A percentile compares a stretch with the other conserved stretches of the same genome.
phyloP scores from a whole-genome alignment of 2,329 filamentous ascomycete species.

The Rutstroemia sydowiana region DNA sequence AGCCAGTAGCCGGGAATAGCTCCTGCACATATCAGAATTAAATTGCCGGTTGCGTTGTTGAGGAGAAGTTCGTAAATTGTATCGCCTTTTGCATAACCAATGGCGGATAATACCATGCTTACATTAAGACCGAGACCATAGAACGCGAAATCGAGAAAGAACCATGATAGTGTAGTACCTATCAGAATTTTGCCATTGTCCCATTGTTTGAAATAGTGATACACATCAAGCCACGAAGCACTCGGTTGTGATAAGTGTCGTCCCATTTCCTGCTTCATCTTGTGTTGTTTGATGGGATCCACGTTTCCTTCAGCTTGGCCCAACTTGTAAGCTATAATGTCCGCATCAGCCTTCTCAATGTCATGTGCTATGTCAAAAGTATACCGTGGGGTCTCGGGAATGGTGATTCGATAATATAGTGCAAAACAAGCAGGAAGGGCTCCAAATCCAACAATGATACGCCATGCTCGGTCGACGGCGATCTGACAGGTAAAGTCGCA shows the following conservation, averaged over 20 bases:
- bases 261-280: constrained; percentile 45
- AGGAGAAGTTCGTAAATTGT: constrained; percentile 62
- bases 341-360: constrained; percentile 65
- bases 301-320: constrained; percentile 42
- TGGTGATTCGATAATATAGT: constrained; percentile 79
- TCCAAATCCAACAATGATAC: constrained; percentile 72
- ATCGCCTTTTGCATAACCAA: constrained; percentile 59
- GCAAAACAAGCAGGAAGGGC: constrained; percentile 71
- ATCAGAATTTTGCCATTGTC: constrained; percentile 63
- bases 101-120: constrained; percentile 60
- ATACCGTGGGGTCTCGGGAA: constrained; percentile 77
- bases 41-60: constrained; percentile 68
- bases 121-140: constrained; percentile 73
- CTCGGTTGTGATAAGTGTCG: constrained; percentile 55
- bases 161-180: constrained; percentile 75
- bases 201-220: constrained; percentile 60
- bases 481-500: constrained; percentile 58
- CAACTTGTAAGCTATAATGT: constrained; percentile 55
- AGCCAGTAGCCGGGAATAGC: constrained; percentile 77
- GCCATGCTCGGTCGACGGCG: constrained; percentile 76
- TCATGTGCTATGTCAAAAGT: constrained; percentile 75
- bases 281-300: constrained; percentile 42
- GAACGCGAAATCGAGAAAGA: constrained; percentile 65
- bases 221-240: constrained; percentile 63
- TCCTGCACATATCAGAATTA: constrained; percentile 70